Conservation (phyloP, 441 rosid genomes). For the Gossypium aridum region DNA sequence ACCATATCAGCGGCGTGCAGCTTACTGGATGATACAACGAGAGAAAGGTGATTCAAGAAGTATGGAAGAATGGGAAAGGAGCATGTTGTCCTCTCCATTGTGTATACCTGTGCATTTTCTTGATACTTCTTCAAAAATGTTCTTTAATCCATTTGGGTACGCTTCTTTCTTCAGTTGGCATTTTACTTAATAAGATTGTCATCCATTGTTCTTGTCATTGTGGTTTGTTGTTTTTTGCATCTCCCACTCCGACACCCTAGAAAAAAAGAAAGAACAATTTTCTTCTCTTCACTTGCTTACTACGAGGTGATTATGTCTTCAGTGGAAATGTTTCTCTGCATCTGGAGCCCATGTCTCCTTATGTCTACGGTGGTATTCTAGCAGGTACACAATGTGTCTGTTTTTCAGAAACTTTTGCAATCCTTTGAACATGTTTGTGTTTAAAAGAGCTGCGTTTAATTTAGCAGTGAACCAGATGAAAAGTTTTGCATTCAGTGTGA, state of each 20-base stretch:
- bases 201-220: background rate
- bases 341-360: constrained; percentile 48
- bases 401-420: background rate
- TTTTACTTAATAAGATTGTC: constrained; percentile 4
- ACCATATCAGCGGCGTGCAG: constrained; percentile 95
- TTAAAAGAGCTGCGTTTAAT: background rate
- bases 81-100: constrained; percentile 57
- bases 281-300: constrained; percentile 9
- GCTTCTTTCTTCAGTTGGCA: constrained; percentile 8
- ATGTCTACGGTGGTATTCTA: constrained; percentile 82
- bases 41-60: constrained; percentile 58
- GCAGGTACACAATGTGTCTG: constrained; percentile 53
- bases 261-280: background rate
- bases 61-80: constrained; percentile 31
- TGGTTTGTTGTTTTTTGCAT: background rate
- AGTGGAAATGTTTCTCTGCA: constrained; percentile 73
- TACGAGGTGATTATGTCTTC: constrained; percentile 26
- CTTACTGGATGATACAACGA: constrained; percentile 86
- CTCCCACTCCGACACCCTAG: background rate
- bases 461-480: background rate
- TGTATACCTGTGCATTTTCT: constrained; percentile 60
- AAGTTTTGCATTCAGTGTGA: background rate
- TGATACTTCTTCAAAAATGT: constrained; percentile 62
- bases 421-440: background rate
- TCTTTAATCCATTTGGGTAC: constrained; percentile 96